These are phyloP conservation scores for Styphnolobium japonicum DNA, from an alignment of 306 rosid species.

Conservation along the genomic window DNA sequence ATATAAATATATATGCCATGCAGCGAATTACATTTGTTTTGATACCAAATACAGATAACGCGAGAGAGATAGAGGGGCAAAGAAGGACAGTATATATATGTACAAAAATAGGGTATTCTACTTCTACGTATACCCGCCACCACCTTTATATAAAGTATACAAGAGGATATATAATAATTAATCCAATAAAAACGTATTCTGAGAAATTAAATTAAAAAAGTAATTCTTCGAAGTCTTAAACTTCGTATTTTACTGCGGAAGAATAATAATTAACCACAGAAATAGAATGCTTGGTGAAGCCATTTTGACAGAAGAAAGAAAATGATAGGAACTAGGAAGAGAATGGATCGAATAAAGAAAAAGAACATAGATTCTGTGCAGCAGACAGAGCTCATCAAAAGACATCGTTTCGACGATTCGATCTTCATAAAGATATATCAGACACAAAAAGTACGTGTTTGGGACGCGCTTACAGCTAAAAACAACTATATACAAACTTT, in stretches of 20 bases:
- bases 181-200: neutral
- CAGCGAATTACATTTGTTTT: conserved; percentile 32
- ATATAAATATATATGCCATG: conserved; percentile 6
- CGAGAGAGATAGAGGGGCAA: neutral
- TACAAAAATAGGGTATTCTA: neutral
- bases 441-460: neutral
- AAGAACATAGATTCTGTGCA: conserved; percentile 23
- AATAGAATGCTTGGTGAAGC: neutral
- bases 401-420: neutral
- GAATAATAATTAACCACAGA: neutral
- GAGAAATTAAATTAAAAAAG: neutral
- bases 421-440: neutral
- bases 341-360: neutral
- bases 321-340: neutral
- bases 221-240: neutral
- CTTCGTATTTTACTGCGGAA: neutral
- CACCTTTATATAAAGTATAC: neutral
- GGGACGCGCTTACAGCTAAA: conserved; percentile 32
- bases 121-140: neutral
- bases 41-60: neutral
- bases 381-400: conserved; percentile 13
- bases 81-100: neutral
- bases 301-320: neutral
- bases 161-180: neutral
- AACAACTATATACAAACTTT: conserved; percentile 2